phyloP scores from a whole-genome alignment of 139 green algal genomes.

The Spirogloea muscicola region DNA sequence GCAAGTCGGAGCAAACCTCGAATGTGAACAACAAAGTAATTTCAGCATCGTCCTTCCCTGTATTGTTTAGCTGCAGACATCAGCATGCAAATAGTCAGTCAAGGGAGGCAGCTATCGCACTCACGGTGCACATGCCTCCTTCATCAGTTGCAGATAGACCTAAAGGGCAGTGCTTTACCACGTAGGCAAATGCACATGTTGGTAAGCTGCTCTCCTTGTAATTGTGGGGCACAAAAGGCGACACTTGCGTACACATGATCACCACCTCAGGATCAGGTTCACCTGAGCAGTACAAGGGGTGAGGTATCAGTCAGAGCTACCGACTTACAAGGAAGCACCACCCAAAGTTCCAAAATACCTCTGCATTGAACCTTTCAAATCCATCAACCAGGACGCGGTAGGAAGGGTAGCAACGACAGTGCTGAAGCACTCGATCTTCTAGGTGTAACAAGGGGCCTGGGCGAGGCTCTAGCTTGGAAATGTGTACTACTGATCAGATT shows the following conservation, averaged over 20 bases:
- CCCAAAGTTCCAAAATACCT: not conserved
- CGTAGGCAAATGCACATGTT: not conserved
- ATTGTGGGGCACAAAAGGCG: slow-evolving; percentile 48
- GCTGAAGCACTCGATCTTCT: too few relatives aligned
- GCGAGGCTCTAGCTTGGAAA: too few relatives aligned
- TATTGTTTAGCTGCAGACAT: slow-evolving; percentile 43
- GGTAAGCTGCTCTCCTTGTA: slow-evolving; percentile 47
- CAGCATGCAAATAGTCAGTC: too few relatives aligned
- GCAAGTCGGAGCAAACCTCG: too few relatives aligned
- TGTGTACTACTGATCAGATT: too few relatives aligned
- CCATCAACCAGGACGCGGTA: too few relatives aligned
- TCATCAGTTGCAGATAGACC: too few relatives aligned
- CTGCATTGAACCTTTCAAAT: not conserved
- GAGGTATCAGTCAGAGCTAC: not conserved
- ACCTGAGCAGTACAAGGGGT: slow-evolving; percentile 13
- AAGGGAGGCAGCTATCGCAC: too few relatives aligned
- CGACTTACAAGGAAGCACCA: not conserved
- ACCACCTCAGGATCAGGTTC: slow-evolving; percentile 41
- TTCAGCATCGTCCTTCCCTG: slow-evolving; percentile 33
- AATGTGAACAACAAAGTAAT: slow-evolving; percentile 42
- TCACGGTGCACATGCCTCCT: too few relatives aligned
- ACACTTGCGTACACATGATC: slow-evolving; percentile 44
- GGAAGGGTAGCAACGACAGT: not conserved
- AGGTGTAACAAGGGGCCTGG: too few relatives aligned
- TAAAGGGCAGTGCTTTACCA: too few relatives aligned